Conservation (phyloP, 1,284 basidiomycete genomes). For the Tilletia walkeri region DNA sequence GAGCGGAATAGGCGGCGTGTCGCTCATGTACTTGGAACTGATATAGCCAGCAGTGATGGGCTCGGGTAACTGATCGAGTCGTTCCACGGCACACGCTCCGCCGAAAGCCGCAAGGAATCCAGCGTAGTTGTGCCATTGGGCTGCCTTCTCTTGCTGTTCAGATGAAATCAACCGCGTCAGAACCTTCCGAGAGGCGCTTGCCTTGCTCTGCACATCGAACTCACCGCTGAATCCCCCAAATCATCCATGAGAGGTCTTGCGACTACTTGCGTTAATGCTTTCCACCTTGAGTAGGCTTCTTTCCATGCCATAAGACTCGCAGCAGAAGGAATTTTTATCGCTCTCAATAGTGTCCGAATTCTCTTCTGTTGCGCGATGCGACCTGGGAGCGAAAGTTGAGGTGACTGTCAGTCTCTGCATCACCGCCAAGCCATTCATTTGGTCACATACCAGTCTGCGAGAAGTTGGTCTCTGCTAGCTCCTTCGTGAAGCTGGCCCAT, state of each 20-base stretch:
- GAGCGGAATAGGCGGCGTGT: slow-evolving; percentile 30
- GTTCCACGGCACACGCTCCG: slow-evolving; percentile 65
- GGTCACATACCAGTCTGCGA: neutral
- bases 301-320: slow-evolving; percentile 75
- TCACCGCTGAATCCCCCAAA: slow-evolving; percentile 53
- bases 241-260: slow-evolving; percentile 63
- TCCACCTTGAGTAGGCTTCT: slow-evolving; percentile 73
- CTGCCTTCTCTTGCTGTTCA: slow-evolving; percentile 40
- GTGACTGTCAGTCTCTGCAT: neutral
- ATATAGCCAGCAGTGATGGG: slow-evolving; percentile 28
- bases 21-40: slow-evolving; percentile 23
- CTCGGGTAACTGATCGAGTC: slow-evolving; percentile 28
- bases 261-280: slow-evolving; percentile 56
- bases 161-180: neutral
- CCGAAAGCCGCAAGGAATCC: slow-evolving; percentile 75
- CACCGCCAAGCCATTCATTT: neutral
- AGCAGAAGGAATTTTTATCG: slow-evolving; percentile 66
- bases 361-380: slow-evolving; percentile 77
- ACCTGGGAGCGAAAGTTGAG: slow-evolving; percentile 52
- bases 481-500: slow-evolving; percentile 34
- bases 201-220: neutral
- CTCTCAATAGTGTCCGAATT: slow-evolving; percentile 69
- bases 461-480: slow-evolving; percentile 32
- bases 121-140: slow-evolving; percentile 80
- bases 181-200: neutral